Percentiles rank a stretch among this genome's conserved stretches.
These are phyloP conservation scores for Chaetomium fimeti DNA, from an alignment of 495 filamentous ascomycete species.

Conservation along the genomic window DNA sequence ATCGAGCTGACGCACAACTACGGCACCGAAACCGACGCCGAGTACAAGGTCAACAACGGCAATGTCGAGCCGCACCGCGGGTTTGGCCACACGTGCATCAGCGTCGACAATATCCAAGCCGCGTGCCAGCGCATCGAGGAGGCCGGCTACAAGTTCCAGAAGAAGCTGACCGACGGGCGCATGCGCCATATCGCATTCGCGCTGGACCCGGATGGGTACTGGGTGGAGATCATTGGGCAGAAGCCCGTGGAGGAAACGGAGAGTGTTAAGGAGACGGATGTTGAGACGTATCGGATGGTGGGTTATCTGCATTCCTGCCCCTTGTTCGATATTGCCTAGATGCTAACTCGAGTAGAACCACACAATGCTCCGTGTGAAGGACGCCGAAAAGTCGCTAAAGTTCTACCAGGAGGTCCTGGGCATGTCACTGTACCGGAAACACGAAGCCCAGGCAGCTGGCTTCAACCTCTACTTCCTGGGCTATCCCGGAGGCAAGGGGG, in stretches of 20 bases:
- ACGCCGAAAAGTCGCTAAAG: conserved; percentile 73
- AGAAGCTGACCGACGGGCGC: conserved; percentile 82
- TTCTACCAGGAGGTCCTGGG: conserved; percentile 92
- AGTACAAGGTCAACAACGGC: conserved; percentile 81
- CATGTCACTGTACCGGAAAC: conserved; percentile 74
- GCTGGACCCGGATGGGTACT: conserved; percentile 91
- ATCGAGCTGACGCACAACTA: conserved; percentile 97
- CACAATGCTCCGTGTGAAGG: conserved; percentile 96
- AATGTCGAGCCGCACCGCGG: conserved; percentile 84
- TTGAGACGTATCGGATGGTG: conserved; percentile 47
- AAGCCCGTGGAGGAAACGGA: conserved; percentile 43
- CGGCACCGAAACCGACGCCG: conserved; percentile 82
- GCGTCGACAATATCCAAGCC: conserved; percentile 85
- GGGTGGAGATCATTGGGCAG: conserved; percentile 69
- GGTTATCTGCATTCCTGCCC: conserved; percentile 13
- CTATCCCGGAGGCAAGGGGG: conserved; percentile 57
- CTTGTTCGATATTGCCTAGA: conserved; percentile 39
- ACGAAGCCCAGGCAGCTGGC: conserved; percentile 63
- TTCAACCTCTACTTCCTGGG: conserved; percentile 95
- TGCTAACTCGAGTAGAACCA: conserved; percentile 56
- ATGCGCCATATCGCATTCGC: conserved; percentile 91
- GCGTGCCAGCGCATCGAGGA: conserved; percentile 86
- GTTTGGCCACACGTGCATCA: conserved; percentile 87
- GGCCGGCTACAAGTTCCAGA: conserved; percentile 89
- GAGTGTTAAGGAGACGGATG: conserved; percentile 39